Conservation (phyloP, 805 yeast genomes). For the Candida awuae region DNA sequence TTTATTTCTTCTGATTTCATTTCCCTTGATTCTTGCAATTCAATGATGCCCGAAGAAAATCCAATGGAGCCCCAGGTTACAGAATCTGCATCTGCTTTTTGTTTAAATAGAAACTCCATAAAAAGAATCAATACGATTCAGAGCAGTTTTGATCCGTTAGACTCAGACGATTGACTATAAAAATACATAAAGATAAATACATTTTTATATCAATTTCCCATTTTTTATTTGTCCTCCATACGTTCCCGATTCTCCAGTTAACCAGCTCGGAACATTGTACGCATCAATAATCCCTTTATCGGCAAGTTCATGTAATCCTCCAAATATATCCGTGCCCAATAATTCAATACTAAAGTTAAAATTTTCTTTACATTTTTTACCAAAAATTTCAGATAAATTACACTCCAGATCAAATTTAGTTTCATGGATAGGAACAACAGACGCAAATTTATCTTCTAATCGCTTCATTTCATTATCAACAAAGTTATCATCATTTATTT, state of each 20-base stretch:
- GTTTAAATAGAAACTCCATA: background rate
- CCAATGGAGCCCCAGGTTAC: background rate
- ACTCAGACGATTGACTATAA: background rate
- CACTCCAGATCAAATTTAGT: slow-evolving; percentile 35
- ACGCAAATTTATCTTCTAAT: slow-evolving; percentile 33
- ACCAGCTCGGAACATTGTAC: slow-evolving; percentile 60
- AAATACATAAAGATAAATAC: background rate
- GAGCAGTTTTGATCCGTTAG: background rate
- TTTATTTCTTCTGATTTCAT: background rate
- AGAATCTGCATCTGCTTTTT: background rate
- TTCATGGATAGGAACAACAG: slow-evolving; percentile 51
- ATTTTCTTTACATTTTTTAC: slow-evolving; percentile 10
- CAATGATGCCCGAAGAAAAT: background rate
- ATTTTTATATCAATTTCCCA: slow-evolving; percentile 25
- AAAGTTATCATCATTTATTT: slow-evolving; percentile 1
- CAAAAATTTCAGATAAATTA: background rate
- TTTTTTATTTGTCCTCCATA: slow-evolving; percentile 39
- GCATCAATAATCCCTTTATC: slow-evolving; percentile 42
- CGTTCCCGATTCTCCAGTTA: slow-evolving; percentile 66
- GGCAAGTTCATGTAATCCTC: slow-evolving; percentile 67
- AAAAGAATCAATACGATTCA: background rate
- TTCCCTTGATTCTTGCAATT: background rate
- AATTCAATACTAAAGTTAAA: slow-evolving; percentile 30
- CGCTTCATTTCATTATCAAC: slow-evolving; percentile 11
- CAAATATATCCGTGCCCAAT: slow-evolving; percentile 67